phyloP scores from a whole-genome alignment of 441 rosid species.

The Monsonia emarginata region DNA sequence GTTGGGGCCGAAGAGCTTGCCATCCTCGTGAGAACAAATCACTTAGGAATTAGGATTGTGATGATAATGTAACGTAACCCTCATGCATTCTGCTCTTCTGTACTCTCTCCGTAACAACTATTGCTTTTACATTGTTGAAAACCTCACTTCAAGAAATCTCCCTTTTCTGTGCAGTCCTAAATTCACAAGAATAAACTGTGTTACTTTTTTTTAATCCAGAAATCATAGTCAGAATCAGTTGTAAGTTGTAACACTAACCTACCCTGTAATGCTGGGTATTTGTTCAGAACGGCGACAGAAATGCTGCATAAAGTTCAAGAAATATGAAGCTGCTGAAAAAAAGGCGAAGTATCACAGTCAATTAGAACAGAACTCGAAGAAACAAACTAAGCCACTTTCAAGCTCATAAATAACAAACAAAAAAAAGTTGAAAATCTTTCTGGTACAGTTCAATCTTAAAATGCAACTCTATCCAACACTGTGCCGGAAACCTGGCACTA shows the following conservation, averaged over 20 bases:
- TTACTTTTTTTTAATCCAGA: too few relatives aligned
- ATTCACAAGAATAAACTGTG: background rate
- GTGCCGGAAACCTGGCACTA: too few relatives aligned
- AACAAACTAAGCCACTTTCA: background rate
- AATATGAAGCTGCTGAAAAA: background rate
- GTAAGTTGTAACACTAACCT: background rate
- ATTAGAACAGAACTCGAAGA: background rate
- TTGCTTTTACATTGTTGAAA: too few relatives aligned
- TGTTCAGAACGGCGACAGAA: background rate
- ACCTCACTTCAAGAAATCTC: background rate
- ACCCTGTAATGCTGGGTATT: background rate
- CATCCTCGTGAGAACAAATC: background rate
- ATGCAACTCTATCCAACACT: too few relatives aligned
- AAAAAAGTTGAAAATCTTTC: too few relatives aligned
- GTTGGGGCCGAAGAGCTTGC: background rate
- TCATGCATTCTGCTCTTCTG: too few relatives aligned
- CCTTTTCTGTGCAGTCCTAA: background rate
- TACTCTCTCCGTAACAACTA: background rate
- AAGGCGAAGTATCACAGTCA: background rate
- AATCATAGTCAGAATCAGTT: background rate
- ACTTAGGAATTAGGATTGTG: too few relatives aligned
- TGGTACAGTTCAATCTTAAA: too few relatives aligned
- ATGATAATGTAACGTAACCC: background rate
- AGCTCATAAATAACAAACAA: too few relatives aligned
- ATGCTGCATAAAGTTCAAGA: background rate